A percentile compares a stretch with the other conserved stretches of the same genome.
Evolutionary conservation across 768 basidiomycete species (phyloP).

Genomic region (Hericium erinaceus): DNA sequence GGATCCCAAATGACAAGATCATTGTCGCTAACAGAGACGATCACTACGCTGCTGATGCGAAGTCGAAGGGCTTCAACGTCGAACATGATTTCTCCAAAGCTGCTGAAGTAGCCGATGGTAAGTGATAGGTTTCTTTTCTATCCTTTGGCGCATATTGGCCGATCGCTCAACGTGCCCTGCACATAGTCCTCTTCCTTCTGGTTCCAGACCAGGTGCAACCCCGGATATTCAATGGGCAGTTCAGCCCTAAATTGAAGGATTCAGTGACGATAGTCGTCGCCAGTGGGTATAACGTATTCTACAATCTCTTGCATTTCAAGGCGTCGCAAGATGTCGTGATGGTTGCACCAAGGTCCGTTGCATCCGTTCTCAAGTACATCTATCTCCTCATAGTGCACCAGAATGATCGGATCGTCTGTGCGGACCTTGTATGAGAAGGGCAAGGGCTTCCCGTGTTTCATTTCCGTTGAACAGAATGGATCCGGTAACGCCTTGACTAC

Average conservation of each 20-base stretch:
- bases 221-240: slow-evolving; percentile 46
- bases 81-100: slow-evolving; percentile 50
- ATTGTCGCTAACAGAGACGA: slow-evolving; percentile 50
- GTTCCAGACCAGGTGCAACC: slow-evolving; percentile 61
- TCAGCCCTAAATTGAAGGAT: slow-evolving; percentile 41
- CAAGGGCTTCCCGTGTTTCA: slow-evolving; percentile 55
- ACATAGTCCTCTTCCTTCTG: slow-evolving; percentile 47
- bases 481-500: slow-evolving; percentile 35
- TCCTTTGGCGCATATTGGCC: no score
- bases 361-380: background rate
- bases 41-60: slow-evolving; percentile 48
- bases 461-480: slow-evolving; percentile 57
- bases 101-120: slow-evolving; percentile 46
- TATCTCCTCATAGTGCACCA: slow-evolving; percentile 14
- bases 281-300: slow-evolving; percentile 60
- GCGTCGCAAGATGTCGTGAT: slow-evolving; percentile 50
- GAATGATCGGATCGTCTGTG: slow-evolving; percentile 62
- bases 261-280: slow-evolving; percentile 45
- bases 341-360: slow-evolving; percentile 49
- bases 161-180: background rate
- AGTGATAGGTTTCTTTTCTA: slow-evolving; percentile 6
- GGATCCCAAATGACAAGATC: slow-evolving; percentile 52
- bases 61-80: slow-evolving; percentile 45
- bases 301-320: slow-evolving; percentile 45
- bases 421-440: slow-evolving; percentile 50